Evolutionary conservation across 2,329 filamentous ascomycete species (phyloP).

Genomic region (Ascochyta rabiei): DNA sequence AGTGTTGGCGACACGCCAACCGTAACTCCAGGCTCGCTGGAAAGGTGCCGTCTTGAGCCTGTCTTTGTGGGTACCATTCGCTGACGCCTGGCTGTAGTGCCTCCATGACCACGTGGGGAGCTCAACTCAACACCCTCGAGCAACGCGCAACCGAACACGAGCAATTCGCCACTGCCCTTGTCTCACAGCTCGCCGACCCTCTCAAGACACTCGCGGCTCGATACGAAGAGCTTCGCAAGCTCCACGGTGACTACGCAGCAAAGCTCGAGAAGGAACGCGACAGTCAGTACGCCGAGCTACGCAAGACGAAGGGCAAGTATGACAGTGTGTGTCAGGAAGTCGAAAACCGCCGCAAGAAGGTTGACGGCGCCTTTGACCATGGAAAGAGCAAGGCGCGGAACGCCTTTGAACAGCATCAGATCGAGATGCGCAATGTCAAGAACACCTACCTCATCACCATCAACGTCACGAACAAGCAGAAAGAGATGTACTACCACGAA

Average conservation of each 20-base stretch:
- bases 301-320: constrained; percentile 92
- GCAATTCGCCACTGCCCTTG: constrained; percentile 76
- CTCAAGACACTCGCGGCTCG: constrained; percentile 74
- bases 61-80: constrained; percentile 4
- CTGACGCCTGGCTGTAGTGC: constrained; percentile 63
- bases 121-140: constrained; percentile 89
- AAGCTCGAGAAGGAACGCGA: constrained; percentile 93
- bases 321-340: constrained; percentile 93
- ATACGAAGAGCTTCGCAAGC: constrained; percentile 92
- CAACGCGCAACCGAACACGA: constrained; percentile 88
- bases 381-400: constrained; percentile 86
- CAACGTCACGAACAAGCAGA: constrained; percentile 96
- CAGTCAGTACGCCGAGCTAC: constrained; percentile 78
- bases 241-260: constrained; percentile 83
- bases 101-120: constrained; percentile 95
- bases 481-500: constrained; percentile 96
- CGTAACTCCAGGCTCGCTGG: constrained; percentile 93
- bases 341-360: constrained; percentile 92
- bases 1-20: constrained; percentile 93
- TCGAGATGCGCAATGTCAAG: constrained; percentile 97
- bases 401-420: constrained; percentile 87
- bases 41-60: constrained; percentile 63
- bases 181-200: constrained; percentile 83
- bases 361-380: constrained; percentile 86
- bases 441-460: constrained; percentile 97